Percentiles rank a stretch among this genome's conserved stretches.
Evolutionary conservation across 495 filamentous ascomycete genomes (phyloP).

Genomic region (Hypoxylon intermedium): DNA sequence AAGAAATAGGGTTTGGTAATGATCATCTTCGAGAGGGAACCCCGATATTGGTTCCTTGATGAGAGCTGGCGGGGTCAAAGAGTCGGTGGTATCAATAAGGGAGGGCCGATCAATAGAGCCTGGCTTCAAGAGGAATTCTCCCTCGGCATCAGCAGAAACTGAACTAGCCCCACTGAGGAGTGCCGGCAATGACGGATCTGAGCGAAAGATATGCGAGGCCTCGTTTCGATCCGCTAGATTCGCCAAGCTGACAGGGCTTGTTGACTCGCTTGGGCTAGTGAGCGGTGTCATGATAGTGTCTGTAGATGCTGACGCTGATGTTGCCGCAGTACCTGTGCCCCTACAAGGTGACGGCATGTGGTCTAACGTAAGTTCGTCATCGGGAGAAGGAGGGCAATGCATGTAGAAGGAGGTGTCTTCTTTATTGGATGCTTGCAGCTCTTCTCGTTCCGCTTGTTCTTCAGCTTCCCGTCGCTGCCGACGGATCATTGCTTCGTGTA

Average conservation of each 20-base stretch:
- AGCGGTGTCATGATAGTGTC: conserved; percentile 49
- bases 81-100: conserved; percentile 58
- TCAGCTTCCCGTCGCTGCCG: conserved; percentile 34
- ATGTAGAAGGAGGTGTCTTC: conserved; percentile 36
- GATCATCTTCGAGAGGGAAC: conserved; percentile 50
- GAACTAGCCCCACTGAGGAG: conserved; percentile 82
- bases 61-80: conserved; percentile 60
- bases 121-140: conserved; percentile 59
- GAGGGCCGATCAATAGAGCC: conserved; percentile 50
- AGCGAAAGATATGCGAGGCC: conserved; percentile 67
- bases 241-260: conserved; percentile 63
- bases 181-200: conserved; percentile 78
- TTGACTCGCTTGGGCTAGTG: conserved; percentile 59
- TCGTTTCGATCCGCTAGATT: conserved; percentile 62
- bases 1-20: conserved; percentile 33
- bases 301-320: conserved; percentile 57
- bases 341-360: conserved; percentile 41
- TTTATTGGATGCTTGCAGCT: conserved; percentile 7
- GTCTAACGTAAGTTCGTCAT: conserved; percentile 50
- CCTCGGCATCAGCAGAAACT: conserved; percentile 67
- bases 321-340: conserved; percentile 50
- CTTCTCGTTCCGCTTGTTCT: conserved; percentile 29
- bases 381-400: conserved; percentile 58
- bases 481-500: conserved; percentile 40
- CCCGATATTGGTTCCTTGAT: conserved; percentile 52